Percentiles rank a stretch among this genome's conserved stretches.
Evolutionary conservation across 2,329 filamentous ascomycete species (phyloP).

Genomic region (Keithomyces neogunnii): DNA sequence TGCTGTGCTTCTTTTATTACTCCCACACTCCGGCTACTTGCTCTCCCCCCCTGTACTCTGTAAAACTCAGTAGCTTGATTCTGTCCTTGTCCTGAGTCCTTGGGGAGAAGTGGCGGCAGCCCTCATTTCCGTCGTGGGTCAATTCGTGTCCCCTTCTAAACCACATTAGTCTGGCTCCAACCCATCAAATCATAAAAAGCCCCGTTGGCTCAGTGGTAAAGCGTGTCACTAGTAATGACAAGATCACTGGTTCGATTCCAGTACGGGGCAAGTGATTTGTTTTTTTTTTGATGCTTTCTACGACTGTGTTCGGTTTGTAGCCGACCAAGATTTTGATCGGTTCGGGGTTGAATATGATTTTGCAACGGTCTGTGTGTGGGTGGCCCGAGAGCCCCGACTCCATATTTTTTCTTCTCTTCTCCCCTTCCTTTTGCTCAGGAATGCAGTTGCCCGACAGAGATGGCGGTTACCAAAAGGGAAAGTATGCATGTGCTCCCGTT

Average conservation of each 20-base stretch:
- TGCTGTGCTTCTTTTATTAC: no score
- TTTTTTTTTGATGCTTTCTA: neutral
- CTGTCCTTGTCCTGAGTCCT: no score
- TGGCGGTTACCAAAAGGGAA: no score
- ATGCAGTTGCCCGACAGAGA: no score
- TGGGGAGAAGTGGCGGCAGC: neutral
- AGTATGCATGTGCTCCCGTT: no score
- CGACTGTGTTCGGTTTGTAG: neutral
- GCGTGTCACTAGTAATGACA: slow-evolving; percentile 28
- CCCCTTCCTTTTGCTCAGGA: no score
- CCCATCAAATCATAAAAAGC: slow-evolving; percentile 6
- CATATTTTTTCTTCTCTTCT: neutral
- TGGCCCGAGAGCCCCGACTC: neutral
- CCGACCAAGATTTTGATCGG: neutral
- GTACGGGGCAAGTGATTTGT: slow-evolving; percentile 16
- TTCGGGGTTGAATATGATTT: neutral
- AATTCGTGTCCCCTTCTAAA: neutral
- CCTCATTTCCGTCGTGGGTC: neutral
- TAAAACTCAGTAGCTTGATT: no score
- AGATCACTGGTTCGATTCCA: slow-evolving; percentile 28
- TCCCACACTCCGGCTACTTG: no score
- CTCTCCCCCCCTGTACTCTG: no score
- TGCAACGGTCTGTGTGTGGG: neutral
- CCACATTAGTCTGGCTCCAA: neutral
- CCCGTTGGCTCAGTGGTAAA: slow-evolving; percentile 28